Percentiles rank a stretch among this genome's conserved stretches.
Evolutionary conservation across 345 rosid genomes (phyloP).

Genomic region (Aegle marmelos): DNA sequence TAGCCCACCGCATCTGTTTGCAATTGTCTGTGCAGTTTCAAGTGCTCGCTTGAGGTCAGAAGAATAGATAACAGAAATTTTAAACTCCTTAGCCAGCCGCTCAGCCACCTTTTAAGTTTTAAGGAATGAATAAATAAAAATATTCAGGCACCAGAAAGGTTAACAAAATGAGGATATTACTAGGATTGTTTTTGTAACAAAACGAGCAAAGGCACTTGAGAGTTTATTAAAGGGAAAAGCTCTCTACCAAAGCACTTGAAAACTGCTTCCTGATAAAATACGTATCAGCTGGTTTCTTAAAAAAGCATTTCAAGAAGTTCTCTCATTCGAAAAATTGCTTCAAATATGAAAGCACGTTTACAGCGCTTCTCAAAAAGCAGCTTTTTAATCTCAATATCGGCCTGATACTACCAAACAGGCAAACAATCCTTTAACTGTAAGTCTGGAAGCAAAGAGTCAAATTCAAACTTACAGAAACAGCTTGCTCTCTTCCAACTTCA

Average conservation of each 20-base stretch:
- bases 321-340: not conserved
- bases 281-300: not conserved
- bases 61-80: constrained; percentile 61
- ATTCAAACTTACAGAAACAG: constrained; percentile 43
- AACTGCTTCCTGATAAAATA: not conserved
- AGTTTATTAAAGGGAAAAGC: not conserved
- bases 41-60: constrained; percentile 86
- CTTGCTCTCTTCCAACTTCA: constrained; percentile 77
- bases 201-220: not conserved
- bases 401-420: not conserved
- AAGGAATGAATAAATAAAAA: not conserved
- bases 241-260: not conserved
- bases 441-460: not conserved
- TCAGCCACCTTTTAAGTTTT: constrained; percentile 52
- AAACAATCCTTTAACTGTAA: not conserved
- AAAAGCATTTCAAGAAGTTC: not conserved
- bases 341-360: not conserved
- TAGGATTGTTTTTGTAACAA: not conserved
- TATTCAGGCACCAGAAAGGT: not conserved
- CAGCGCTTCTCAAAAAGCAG: not conserved
- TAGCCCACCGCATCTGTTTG: constrained; percentile 53
- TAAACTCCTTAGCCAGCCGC: constrained; percentile 55
- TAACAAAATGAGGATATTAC: not conserved
- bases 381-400: not conserved
- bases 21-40: constrained; percentile 74